Evolutionary conservation across 108 stramenopile genomes (phyloP), one percentile per base, ranked within the genome.

Genomic region (Nitzschia putrida): DNA sequence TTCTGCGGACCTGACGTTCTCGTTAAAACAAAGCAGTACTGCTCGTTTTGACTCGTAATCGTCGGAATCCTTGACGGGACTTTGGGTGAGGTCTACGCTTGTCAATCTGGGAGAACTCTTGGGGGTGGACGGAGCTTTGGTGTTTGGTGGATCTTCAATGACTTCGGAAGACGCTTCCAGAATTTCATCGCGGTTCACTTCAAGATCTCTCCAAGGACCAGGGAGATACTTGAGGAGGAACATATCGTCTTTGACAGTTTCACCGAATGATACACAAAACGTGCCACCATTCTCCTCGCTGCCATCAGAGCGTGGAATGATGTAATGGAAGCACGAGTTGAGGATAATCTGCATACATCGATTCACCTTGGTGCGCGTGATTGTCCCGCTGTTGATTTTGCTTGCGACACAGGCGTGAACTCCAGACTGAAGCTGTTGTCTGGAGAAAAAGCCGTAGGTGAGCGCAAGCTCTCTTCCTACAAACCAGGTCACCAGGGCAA

Each of bases 341-440:
- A 94, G 79, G 43, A 94, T 94, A 39, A 94, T 90, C 66, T 94
- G 93, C 92, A 94, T 94, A 78, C 93, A 94, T 20, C 93, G 77
- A 67, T 94, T 94, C 13, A 94, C 93, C 52, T 91, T 94, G 23
- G 93, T 94, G 37, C 93, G 69, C 18, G 93, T 94, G 68, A 94
- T 91, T 21, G 68, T 77, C 16, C 90, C 88, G 9, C 80, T 72
- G 12, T 90, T 82, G 57, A 94, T 94, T 64, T 91, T 91, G 22
- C 64, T 44, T 24, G 86, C 78, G 11, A 94, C 90, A 59, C 88
- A 89, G 5, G 87, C 72, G 67, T 94, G 93, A 1, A 94, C 93
- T 11, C 93, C 90, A 0, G 86, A 77, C 72, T 94, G 93, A 11
- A 94, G 80, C 50, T 89, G 85, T 73, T 94, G 93, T 20, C 93